A percentile compares a stretch with the other conserved stretches of the same genome.
Conservation (phyloP, 257 asterid species). For the Solanum dulcamara region DNA sequence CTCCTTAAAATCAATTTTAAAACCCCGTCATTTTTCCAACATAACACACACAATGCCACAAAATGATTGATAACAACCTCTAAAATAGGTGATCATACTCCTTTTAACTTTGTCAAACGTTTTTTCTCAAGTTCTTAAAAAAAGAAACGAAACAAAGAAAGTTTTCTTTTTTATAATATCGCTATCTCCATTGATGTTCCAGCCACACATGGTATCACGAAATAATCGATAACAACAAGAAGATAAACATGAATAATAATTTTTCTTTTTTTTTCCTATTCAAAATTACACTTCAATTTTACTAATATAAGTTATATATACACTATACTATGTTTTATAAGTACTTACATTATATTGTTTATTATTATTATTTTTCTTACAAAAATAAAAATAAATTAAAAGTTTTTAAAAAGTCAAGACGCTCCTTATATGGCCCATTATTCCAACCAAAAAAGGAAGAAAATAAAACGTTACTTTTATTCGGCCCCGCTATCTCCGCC, state of each 20-base stretch:
- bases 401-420: neutral
- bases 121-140: neutral
- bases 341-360: neutral
- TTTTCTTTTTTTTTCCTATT: neutral
- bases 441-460: neutral
- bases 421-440: constrained; percentile 3
- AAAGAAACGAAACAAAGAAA: neutral
- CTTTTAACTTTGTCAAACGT: neutral
- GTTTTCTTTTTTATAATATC: neutral
- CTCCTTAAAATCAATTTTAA: too few species aligned
- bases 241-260: neutral
- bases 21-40: too few species aligned
- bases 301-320: neutral
- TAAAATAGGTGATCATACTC: neutral
- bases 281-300: neutral
- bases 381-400: neutral
- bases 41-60: neutral
- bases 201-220: neutral
- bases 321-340: neutral
- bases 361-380: neutral
- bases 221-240: neutral
- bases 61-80: neutral
- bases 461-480: constrained; percentile 26
- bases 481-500: constrained; percentile 25
- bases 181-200: neutral